Base-by-base conservation (phyloP, 116 monocot genomes). In the Thalassia testudinum region DNA sequence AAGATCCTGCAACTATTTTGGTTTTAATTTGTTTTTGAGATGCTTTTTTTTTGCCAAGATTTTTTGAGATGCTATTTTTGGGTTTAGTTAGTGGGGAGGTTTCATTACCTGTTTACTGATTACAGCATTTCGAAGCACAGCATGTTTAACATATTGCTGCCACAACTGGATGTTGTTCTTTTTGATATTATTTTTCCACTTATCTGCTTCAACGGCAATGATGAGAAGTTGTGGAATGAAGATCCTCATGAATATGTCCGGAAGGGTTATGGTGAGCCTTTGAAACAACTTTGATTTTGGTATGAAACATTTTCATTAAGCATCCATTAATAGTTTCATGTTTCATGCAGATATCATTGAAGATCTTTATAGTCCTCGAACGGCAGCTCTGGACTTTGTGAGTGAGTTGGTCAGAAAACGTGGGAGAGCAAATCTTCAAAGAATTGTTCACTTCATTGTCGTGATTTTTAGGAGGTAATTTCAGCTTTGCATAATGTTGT, bases 231-330 rank as follows among this genome's bases (percentile, higher is more conserved):
- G 38, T 86, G 81, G 86, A 63, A 68, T 64, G 86, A 81, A 64
- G 86, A 86, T 60, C 86, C 81, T 70, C 81, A 86, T 70, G 86
- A 86, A 52, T 86, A 86, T 67, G 81, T 86, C 45, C 62, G 81
- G 49, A 86, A 81, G 63, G 81, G 86, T 24, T 81, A 86, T 69
- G 78, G 86, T 86, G 42, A 28, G 53, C 24, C 14, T 29, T 24
- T 25, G 24, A 6, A 23, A 2, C 6, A 12, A 24, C 27, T 14
- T 28, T 27, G 16, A 53, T 15, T 53, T 15, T 27, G 4, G 2
- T 12, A 10, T 28, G 21, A 1, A 1, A 27, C 27, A 19, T 27
- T 26, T 27, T 26, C 10, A 16, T 28, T 11, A 29, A 21, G 1
- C 1, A 1, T 5, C 13, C 14, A 28, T 26, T 53, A 12, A 13